Evolutionary conservation across 352 stramenopile genomes (phyloP).

Genomic region (Globisporangium spinosum): DNA sequence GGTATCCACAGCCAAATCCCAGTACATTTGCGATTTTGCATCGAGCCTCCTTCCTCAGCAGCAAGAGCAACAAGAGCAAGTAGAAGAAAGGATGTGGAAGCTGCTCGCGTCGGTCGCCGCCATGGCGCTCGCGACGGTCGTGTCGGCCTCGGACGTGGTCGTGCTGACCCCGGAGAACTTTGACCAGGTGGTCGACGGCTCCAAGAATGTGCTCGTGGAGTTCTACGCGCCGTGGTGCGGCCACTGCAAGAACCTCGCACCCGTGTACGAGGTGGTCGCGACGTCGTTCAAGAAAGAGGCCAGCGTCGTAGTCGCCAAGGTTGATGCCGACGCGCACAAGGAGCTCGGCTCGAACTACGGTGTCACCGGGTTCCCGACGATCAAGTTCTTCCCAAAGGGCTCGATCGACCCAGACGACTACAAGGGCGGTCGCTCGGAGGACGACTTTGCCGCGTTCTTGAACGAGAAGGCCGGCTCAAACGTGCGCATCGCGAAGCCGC

Average conservation of each 20-base stretch:
- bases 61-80: neutral
- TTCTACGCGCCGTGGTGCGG: constrained; percentile 83
- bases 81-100: constrained; percentile 47
- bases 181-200: constrained; percentile 74
- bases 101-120: constrained; percentile 40
- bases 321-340: constrained; percentile 89
- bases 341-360: constrained; percentile 80
- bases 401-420: constrained; percentile 84
- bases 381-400: constrained; percentile 90
- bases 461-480: constrained; percentile 75
- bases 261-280: constrained; percentile 82
- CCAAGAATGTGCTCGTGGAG: constrained; percentile 81
- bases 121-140: constrained; percentile 45
- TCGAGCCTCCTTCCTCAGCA: neutral
- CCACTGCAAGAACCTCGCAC: constrained; percentile 74
- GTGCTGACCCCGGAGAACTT: constrained; percentile 85
- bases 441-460: constrained; percentile 76
- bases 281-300: constrained; percentile 83
- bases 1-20: neutral
- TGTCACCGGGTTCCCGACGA: constrained; percentile 90
- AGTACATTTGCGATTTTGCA: constrained; percentile 10
- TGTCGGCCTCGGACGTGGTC: constrained; percentile 63
- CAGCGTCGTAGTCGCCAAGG: constrained; percentile 81
- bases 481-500: constrained; percentile 65
- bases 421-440: constrained; percentile 75